Conservation (phyloP, 2,329 filamentous ascomycete genomes). For the Claviceps paspali region DNA sequence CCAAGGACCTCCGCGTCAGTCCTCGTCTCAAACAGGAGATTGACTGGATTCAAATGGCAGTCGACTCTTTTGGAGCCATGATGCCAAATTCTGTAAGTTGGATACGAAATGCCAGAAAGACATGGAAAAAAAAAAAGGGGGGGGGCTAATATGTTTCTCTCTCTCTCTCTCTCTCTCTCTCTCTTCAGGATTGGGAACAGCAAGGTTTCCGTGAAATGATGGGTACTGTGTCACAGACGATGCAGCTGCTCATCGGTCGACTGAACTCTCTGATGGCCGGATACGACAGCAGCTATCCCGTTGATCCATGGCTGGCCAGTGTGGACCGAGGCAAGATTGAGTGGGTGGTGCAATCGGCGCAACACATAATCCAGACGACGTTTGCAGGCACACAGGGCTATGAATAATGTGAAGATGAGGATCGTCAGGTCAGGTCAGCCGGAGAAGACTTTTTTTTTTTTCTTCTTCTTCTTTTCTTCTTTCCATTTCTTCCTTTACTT, state of each 20-base stretch:
- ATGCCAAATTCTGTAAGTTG: conserved; percentile 35
- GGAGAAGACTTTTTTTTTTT: background rate
- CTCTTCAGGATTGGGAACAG: conserved; percentile 22
- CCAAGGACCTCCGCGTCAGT: conserved; percentile 38
- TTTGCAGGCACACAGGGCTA: conserved; percentile 16
- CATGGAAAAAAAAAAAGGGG: too few species aligned
- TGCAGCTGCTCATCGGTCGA: conserved; percentile 22
- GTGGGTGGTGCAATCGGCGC: conserved; percentile 22
- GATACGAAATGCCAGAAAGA: too few species aligned
- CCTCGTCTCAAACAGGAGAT: conserved; percentile 39
- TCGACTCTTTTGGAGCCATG: conserved; percentile 35
- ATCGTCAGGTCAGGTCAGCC: too few species aligned
- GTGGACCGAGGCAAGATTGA: conserved; percentile 24
- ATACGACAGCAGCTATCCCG: conserved; percentile 22
- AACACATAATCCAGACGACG: conserved; percentile 19
- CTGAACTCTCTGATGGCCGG: conserved; percentile 19
- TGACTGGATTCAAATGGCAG: conserved; percentile 43
- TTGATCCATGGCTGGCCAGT: conserved; percentile 23
- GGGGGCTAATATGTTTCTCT: too few species aligned
- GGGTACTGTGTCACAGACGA: conserved; percentile 23
- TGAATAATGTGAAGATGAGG: conserved; percentile 8
- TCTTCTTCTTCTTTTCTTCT: background rate
- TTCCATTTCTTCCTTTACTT: too few species aligned
- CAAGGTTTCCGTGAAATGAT: conserved; percentile 21
- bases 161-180: too few species aligned